Base-by-base conservation (phyloP, 2,329 filamentous ascomycete genomes). In the Xylaria sp. region DNA sequence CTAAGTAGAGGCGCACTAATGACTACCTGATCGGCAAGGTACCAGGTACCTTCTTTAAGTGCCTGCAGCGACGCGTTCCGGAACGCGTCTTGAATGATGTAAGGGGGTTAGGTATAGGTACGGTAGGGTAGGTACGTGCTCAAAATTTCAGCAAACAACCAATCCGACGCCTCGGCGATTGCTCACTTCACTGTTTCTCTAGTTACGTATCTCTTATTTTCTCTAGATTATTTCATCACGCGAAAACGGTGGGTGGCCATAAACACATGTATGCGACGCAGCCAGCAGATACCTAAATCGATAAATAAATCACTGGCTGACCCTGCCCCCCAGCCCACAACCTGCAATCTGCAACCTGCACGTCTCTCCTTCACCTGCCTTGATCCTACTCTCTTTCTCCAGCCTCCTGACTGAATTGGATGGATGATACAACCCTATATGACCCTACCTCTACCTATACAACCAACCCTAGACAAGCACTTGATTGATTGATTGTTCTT, bases 21-120 rank as follows among this genome's bases (percentile, higher is more conserved):
- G 12, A 30, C n/a, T 53, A 53, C 50, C 24, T 32, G 14, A 14
- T 32, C 32, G 14, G 50, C 8, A n/a, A 24, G 47, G 47, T 48
- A n/a, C 24, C 24, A 32, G 24, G 27, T 42, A 42, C 39, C 39
- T 42, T 2, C 2, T 53, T 53, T 53, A 53, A 30, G 14, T 32
- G 50, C 6, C 24, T 30, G 24, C 17, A 32, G 50, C 47, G 8
- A 53, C 50, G 50, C 50, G 50, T 32, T n/a, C 27, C 9, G 11
- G 27, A n/a, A 32, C 50, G 50, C 50, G 50, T 53, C 50, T 30
- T 53, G n/a, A 17, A 17, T 12, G 47, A 50, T 12, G 50, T 30
- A 53, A 53, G 50, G 50, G 50, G 24, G n/a, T n/a, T n/a, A n/a
- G n/a, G n/a, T n/a, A n/a, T 32, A 51, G n/a, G n/a, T 50, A 30